phyloP scores from a whole-genome alignment of 2,329 filamentous ascomycete genomes.

The Epichloe gansuensis region DNA sequence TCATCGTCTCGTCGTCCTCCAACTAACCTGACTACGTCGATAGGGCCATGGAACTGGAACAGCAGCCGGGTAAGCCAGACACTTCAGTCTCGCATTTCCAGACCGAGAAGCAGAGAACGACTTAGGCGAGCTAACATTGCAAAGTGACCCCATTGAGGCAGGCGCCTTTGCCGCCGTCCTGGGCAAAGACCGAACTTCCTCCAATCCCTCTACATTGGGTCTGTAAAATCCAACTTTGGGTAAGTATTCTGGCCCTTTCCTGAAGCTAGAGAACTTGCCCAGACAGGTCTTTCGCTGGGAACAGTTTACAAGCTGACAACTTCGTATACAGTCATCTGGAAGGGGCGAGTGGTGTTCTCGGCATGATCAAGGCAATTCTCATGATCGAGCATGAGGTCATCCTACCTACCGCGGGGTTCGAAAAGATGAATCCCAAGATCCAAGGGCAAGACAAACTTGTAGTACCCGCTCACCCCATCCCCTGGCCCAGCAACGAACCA shows the following conservation, averaged over 20 bases:
- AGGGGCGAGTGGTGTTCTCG: slow-evolving; percentile 14
- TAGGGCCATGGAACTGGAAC: slow-evolving; percentile 13
- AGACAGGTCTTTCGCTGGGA: too few relatives aligned
- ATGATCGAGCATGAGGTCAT: slow-evolving; percentile 15
- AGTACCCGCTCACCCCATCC: slow-evolving; percentile 7
- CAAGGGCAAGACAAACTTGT: slow-evolving; percentile 3
- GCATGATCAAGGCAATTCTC: slow-evolving; percentile 16
- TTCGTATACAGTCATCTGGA: slow-evolving; percentile 11
- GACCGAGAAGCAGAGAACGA: neutral
- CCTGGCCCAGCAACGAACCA: slow-evolving; percentile 11
- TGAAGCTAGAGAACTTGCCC: too few relatives aligned
- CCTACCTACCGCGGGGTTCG: slow-evolving; percentile 15
- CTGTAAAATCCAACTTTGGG: slow-evolving; percentile 11
- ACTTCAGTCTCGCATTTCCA: too few relatives aligned
- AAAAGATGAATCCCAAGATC: slow-evolving; percentile 12
- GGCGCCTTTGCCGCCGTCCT: slow-evolving; percentile 13
- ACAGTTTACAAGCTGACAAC: neutral
- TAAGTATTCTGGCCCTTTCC: neutral
- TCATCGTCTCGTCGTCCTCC: neutral
- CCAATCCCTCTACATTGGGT: slow-evolving; percentile 15
- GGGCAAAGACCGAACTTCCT: slow-evolving; percentile 11
- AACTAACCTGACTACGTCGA: neutral
- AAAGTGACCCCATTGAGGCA: slow-evolving; percentile 25
- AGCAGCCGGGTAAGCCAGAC: slow-evolving; percentile 18
- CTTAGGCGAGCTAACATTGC: neutral